Evolutionary conservation across 192 early-diverging fungal species (phyloP).

Genomic region (Coemansia sp.): DNA sequence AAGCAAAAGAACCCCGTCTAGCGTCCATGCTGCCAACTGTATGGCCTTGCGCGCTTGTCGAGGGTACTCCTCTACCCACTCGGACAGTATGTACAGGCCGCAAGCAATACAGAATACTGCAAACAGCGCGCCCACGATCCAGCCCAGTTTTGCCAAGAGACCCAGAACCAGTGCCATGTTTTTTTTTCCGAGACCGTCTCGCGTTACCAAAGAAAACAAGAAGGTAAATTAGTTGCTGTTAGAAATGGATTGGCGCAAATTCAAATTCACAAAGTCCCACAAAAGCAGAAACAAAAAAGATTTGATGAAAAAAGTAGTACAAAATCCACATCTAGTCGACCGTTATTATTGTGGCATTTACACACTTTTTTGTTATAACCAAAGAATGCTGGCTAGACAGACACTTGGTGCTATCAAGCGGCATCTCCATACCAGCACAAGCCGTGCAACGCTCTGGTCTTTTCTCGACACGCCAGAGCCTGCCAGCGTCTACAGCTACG

Average conservation of each 20-base stretch:
- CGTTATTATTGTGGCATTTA: no score
- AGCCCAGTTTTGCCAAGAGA: slow-evolving; percentile 22
- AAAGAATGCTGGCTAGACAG: not conserved
- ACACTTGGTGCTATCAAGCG: not conserved
- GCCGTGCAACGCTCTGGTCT: slow-evolving; percentile 13
- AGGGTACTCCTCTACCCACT: slow-evolving; percentile 53
- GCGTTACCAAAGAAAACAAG: not conserved
- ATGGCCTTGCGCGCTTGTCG: slow-evolving; percentile 35
- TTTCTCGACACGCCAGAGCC: slow-evolving; percentile 22
- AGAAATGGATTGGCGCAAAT: not conserved
- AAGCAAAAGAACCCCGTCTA: slow-evolving; percentile 72
- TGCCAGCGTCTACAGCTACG: slow-evolving; percentile 26
- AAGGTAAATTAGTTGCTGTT: slow-evolving; percentile 1
- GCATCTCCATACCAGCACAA: not conserved
- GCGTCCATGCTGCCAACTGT: slow-evolving; percentile 48
- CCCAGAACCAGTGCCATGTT: slow-evolving; percentile 24
- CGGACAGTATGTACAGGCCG: slow-evolving; percentile 47
- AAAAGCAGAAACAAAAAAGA: no score
- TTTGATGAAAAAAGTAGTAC: no score
- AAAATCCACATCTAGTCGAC: no score
- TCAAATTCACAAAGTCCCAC: no score
- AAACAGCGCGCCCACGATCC: slow-evolving; percentile 28
- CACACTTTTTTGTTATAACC: not conserved
- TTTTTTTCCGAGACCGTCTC: no score
- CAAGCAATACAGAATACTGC: slow-evolving; percentile 47